phyloP scores from a whole-genome alignment of 257 asterid species.

The Solanum rostratum region DNA sequence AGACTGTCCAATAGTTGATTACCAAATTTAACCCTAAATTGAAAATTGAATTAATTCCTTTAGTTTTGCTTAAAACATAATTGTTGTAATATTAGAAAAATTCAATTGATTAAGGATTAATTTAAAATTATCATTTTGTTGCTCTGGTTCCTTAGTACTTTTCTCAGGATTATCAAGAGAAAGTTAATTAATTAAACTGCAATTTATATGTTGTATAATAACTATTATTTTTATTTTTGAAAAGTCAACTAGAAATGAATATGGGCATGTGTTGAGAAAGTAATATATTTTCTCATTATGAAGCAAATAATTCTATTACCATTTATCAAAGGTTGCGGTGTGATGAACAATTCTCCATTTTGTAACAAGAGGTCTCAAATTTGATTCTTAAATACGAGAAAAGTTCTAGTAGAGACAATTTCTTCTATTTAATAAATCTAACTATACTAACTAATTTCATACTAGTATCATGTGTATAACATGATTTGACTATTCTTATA shows the following conservation, averaged over 20 bases:
- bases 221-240: neutral
- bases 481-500: too few relatives aligned
- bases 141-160: neutral
- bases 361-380: neutral
- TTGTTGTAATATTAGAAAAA: neutral
- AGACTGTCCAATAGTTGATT: neutral
- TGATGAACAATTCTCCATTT: neutral
- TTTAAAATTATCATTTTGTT: neutral
- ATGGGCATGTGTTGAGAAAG: neutral
- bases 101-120: too few relatives aligned
- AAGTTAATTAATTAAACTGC: neutral
- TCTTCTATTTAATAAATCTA: too few relatives aligned
- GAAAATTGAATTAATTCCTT: neutral
- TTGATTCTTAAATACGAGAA: neutral
- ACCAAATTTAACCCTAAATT: neutral
- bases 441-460: too few relatives aligned
- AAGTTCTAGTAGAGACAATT: too few relatives aligned
- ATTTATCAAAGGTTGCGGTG: neutral
- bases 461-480: too few relatives aligned
- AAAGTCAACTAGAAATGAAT: neutral
- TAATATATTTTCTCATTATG: neutral
- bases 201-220: neutral
- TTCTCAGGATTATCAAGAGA: neutral
- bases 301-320: neutral
- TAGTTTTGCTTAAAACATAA: neutral